phyloP scores from a whole-genome alignment of 176 grass and related monocot genomes.

The Cenchrus purpureus region DNA sequence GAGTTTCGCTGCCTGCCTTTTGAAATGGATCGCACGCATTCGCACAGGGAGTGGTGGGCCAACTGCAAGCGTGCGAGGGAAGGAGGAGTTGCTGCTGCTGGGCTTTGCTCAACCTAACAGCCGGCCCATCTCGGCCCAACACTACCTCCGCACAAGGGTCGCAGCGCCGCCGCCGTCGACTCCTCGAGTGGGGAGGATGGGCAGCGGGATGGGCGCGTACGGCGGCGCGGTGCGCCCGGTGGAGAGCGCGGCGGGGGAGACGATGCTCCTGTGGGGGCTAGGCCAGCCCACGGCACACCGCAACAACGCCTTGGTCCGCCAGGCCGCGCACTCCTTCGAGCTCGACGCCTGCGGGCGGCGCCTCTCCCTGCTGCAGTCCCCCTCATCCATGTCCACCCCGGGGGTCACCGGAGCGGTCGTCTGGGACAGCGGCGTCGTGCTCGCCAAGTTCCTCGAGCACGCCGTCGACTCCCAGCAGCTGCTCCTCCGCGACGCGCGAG shows the following conservation, averaged over 20 bases:
- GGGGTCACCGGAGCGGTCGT: slow-evolving; percentile 87
- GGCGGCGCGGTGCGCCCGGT: slow-evolving; percentile 35
- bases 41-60: background rate
- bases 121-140: background rate
- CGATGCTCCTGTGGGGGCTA: slow-evolving; percentile 73
- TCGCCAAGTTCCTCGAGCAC: slow-evolving; percentile 94
- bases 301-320: slow-evolving; percentile 76
- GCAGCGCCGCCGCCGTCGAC: background rate
- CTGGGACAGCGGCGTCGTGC: slow-evolving; percentile 90
- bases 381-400: slow-evolving; percentile 68
- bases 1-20: background rate
- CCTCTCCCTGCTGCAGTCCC: slow-evolving; percentile 72
- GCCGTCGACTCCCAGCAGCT: slow-evolving; percentile 57
- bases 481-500: slow-evolving; percentile 43
- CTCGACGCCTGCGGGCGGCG: slow-evolving; percentile 76
- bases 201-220: slow-evolving; percentile 59
- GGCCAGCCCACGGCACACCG: slow-evolving; percentile 59
- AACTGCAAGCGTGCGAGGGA: background rate
- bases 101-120: background rate
- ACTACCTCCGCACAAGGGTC: background rate
- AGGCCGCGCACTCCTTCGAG: slow-evolving; percentile 51
- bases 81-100: background rate
- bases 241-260: slow-evolving; percentile 61
- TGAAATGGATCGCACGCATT: background rate
- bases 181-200: background rate